Evolutionary conservation across 192 early-diverging fungal genomes (phyloP).

Genomic region (Funneliformis mosseae): DNA sequence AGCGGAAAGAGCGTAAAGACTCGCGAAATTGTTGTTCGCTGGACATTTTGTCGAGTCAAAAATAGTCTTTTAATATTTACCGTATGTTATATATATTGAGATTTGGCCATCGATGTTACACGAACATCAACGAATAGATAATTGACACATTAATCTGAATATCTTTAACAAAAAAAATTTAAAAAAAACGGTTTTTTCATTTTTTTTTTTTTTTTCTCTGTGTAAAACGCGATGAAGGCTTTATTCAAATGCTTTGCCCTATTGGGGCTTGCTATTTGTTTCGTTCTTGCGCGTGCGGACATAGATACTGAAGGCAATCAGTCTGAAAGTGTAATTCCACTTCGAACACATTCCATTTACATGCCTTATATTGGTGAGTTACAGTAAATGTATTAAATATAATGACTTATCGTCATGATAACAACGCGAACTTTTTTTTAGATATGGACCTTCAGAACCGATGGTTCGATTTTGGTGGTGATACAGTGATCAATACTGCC

Average conservation of each 20-base stretch:
- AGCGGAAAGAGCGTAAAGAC: constrained; percentile 27
- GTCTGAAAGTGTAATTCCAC: constrained; percentile 30
- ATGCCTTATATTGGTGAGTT: constrained; percentile 65
- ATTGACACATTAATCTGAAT: too few species aligned
- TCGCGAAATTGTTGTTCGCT: constrained; percentile 33
- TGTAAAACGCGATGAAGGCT: background rate
- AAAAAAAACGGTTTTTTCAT: too few species aligned
- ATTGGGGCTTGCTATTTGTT: constrained; percentile 1
- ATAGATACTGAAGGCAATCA: background rate
- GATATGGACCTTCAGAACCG: constrained; percentile 80
- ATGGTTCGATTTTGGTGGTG: constrained; percentile 96
- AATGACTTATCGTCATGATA: background rate
- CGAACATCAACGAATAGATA: too few species aligned
- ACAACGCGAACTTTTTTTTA: constrained; percentile 18
- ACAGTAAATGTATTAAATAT: constrained; percentile 8
- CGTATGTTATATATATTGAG: too few species aligned
- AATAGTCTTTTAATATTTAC: too few species aligned
- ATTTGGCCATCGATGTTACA: too few species aligned
- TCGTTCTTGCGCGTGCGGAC: background rate
- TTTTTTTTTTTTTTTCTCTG: background rate
- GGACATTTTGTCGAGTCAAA: background rate
- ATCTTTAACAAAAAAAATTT: background rate
- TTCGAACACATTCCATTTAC: constrained; percentile 54
- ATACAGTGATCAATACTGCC: constrained; percentile 87
- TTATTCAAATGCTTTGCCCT: background rate